Conservation (phyloP, 2,329 filamentous ascomycete species). For the Botrytis deweyae region DNA sequence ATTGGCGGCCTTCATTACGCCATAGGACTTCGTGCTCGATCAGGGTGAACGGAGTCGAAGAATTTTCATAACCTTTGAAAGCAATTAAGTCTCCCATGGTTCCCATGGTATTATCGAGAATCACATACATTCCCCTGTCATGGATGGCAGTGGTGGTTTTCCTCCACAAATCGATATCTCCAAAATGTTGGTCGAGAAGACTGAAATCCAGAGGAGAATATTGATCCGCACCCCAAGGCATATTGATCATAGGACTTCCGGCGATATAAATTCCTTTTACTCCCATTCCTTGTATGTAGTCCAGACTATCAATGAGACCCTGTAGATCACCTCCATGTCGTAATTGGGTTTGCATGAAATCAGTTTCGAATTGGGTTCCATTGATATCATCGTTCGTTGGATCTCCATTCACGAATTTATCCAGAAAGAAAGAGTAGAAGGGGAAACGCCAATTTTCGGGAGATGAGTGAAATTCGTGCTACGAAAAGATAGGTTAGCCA, state of each 20-base stretch:
- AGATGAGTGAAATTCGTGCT: conserved; percentile 53
- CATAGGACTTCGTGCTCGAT: conserved; percentile 57
- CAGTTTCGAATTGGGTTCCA: conserved; percentile 59
- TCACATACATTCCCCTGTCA: conserved; percentile 60
- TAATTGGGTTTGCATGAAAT: conserved; percentile 59
- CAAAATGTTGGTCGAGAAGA: conserved; percentile 61
- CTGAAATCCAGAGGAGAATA: conserved; percentile 62
- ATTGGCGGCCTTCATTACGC: conserved; percentile 52
- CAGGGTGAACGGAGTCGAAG: conserved; percentile 52
- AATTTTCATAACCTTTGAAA: conserved; percentile 60
- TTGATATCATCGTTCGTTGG: conserved; percentile 64
- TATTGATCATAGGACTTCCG: conserved; percentile 63
- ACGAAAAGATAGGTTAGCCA: background rate
- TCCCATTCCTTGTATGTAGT: conserved; percentile 65
- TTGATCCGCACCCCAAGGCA: conserved; percentile 61
- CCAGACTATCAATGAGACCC: conserved; percentile 58
- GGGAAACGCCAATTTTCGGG: conserved; percentile 64
- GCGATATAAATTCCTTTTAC: conserved; percentile 57
- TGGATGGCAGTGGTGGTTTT: conserved; percentile 60
- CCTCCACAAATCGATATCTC: conserved; percentile 58
- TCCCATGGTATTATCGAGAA: conserved; percentile 60
- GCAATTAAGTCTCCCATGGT: conserved; percentile 64
- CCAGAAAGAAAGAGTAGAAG: conserved; percentile 63
- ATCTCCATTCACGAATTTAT: conserved; percentile 60
- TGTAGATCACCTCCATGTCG: conserved; percentile 61